Conservation (phyloP, 1,139 yeast genomes). For the Zygosaccharomyces sapae region DNA sequence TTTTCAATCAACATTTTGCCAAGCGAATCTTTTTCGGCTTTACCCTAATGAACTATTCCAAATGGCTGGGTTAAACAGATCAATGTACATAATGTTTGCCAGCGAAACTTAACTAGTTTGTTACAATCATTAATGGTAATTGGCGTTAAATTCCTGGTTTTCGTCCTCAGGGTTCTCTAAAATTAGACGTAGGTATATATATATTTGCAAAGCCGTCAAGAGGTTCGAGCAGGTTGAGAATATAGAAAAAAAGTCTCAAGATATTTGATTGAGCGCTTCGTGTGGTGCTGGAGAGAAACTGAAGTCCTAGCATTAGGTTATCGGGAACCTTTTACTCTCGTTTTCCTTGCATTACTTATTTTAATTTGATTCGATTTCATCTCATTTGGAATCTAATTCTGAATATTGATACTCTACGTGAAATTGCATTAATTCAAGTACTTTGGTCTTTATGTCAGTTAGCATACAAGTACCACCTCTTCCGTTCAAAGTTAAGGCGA, state of each 20-base stretch:
- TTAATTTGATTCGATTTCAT: background rate
- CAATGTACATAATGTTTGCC: background rate
- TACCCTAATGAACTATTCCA: background rate
- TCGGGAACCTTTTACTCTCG: background rate
- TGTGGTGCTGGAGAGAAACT: background rate
- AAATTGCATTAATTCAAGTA: background rate
- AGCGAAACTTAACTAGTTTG: background rate
- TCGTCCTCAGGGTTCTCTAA: background rate
- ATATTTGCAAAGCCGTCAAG: background rate
- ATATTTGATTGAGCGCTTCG: background rate
- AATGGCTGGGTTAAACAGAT: conserved; percentile 3
- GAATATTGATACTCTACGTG: background rate
- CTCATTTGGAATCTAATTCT: background rate
- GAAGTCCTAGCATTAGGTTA: background rate
- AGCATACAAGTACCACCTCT: conserved; percentile 23
- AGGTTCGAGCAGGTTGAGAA: background rate
- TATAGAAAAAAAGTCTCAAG: background rate
- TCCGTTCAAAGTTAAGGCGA: conserved; percentile 74
- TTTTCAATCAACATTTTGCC: background rate
- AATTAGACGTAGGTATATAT: background rate
- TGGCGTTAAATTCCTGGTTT: background rate
- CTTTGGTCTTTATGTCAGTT: conserved; percentile 11
- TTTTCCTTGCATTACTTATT: background rate
- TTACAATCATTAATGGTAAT: background rate
- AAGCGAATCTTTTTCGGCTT: background rate